Evolutionary conservation across 2,329 filamentous ascomycete species (phyloP), one percentile per base, ranked within the genome.

Genomic region (Penicillium sp.): DNA sequence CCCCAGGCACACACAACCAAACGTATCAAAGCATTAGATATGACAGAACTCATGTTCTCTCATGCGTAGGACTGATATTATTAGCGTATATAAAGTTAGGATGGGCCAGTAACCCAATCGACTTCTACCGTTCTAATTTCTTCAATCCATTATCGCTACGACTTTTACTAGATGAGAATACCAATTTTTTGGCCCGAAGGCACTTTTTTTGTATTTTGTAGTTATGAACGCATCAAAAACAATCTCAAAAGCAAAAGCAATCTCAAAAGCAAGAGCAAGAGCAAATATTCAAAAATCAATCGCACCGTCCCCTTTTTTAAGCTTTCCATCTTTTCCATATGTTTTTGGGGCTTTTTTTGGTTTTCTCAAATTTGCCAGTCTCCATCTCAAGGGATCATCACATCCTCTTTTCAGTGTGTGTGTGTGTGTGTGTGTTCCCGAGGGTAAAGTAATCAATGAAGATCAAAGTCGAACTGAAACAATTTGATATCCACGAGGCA

Each of bases 141-240:
- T 40, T 40, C 13, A 17, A 9, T 26, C 19, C 22, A 37, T 12
- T 17, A 28, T n/a, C 13, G 9, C 19, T 24, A 26, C 24, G 15
- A 40, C 40, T 0, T 9, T 13, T 24, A 17, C 24, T 17, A 40
- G 28, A 24, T 17, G 17, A 10, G 10, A 28, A n/a, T 17, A 15
- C 19, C 19, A 15, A 1, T 26, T 17, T 58, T 54, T 42, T 1
- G 15, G 56, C 60, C 47, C 60, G 47, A 59, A 62, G 56, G 56
- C 60, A 37, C 33, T 19, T 59, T 59, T 62, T 59, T 59, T n/a
- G n/a, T 19, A 28, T 58, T 53, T 55, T 12, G 13, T 40, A 28
- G 19, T 30, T 40, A 54, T n/a, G 12, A 35, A 35, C 28, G 28
- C n/a, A 51, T 35, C 28, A 35, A 51, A 33, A 50, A 13, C 9